Evolutionary conservation across 1,284 basidiomycete genomes (phyloP).

Genomic region (Trametes polyzona): DNA sequence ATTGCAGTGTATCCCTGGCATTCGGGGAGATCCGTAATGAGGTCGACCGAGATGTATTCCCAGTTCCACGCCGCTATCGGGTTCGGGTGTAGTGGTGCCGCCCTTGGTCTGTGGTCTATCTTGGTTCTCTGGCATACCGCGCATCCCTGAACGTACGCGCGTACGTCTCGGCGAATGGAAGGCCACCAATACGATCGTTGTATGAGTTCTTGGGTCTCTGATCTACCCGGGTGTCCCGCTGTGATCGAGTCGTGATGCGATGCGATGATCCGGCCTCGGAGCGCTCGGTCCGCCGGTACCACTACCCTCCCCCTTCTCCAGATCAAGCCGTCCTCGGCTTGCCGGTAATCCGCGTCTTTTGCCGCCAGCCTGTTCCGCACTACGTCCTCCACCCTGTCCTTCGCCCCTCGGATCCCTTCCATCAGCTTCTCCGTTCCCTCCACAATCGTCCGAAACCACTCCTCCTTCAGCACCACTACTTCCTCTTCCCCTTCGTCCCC

Average conservation of each 20-base stretch:
- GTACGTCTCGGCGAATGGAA: conserved; percentile 32
- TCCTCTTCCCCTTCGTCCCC: conserved; percentile 38
- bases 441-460: background rate
- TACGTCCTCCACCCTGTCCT: background rate
- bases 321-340: conserved; percentile 14
- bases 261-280: conserved; percentile 6
- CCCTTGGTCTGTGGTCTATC: background rate
- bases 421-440: too few species aligned
- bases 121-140: conserved; percentile 44
- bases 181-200: conserved; percentile 41
- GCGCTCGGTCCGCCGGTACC: background rate
- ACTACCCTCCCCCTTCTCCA: conserved; percentile 13
- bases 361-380: background rate
- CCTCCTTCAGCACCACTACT: conserved; percentile 30
- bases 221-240: conserved; percentile 5
- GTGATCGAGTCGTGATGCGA: conserved; percentile 7
- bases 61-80: conserved; percentile 3
- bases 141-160: conserved; percentile 43
- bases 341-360: background rate
- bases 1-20: conserved; percentile 39
- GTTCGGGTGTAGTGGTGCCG: conserved; percentile 15
- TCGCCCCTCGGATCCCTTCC: background rate
- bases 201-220: conserved; percentile 9
- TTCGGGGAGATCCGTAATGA: conserved; percentile 40
- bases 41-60: conserved; percentile 38